Evolutionary conservation across 805 yeast species (phyloP).

Genomic region (Sporopachydermia quercuum): DNA sequence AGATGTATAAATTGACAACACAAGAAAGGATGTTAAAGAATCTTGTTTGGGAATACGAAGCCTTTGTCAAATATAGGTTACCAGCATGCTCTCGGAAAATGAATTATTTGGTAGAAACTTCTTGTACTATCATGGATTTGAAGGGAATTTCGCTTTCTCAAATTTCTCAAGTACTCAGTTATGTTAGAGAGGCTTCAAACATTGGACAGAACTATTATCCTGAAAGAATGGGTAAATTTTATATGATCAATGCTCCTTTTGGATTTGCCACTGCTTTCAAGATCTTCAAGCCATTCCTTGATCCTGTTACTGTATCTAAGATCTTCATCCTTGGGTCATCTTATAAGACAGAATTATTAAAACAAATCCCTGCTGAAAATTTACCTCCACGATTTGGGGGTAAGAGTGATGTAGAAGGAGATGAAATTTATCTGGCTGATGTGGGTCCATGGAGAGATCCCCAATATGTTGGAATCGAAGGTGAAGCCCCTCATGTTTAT

Average conservation of each 20-base stretch:
- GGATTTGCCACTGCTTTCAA: slow-evolving; percentile 92
- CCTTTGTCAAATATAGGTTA: slow-evolving; percentile 67
- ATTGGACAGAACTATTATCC: slow-evolving; percentile 97
- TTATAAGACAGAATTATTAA: slow-evolving; percentile 69
- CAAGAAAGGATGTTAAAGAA: slow-evolving; percentile 94
- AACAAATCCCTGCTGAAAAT: slow-evolving; percentile 88
- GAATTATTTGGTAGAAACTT: slow-evolving; percentile 76
- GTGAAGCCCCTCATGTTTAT: slow-evolving; percentile 59
- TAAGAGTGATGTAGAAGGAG: slow-evolving; percentile 46
- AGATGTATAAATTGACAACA: slow-evolving; percentile 85
- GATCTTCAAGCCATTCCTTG: slow-evolving; percentile 84
- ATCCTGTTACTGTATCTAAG: slow-evolving; percentile 93
- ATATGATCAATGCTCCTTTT: slow-evolving; percentile 90
- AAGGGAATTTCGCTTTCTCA: slow-evolving; percentile 82
- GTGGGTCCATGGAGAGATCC: slow-evolving; percentile 96
- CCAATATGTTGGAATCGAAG: slow-evolving; percentile 84
- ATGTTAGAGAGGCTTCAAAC: slow-evolving; percentile 83
- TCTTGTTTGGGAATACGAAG: slow-evolving; percentile 95
- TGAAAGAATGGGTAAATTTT: slow-evolving; percentile 97
- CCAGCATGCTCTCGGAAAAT: slow-evolving; percentile 88
- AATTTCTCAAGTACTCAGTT: slow-evolving; percentile 73
- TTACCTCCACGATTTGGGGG: slow-evolving; percentile 91
- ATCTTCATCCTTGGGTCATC: slow-evolving; percentile 74
- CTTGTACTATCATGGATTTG: slow-evolving; percentile 90
- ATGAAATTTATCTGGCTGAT: slow-evolving; percentile 79